Base-by-base conservation (phyloP, 148 eudicot genomes). In the Chenopodium suecicum region DNA sequence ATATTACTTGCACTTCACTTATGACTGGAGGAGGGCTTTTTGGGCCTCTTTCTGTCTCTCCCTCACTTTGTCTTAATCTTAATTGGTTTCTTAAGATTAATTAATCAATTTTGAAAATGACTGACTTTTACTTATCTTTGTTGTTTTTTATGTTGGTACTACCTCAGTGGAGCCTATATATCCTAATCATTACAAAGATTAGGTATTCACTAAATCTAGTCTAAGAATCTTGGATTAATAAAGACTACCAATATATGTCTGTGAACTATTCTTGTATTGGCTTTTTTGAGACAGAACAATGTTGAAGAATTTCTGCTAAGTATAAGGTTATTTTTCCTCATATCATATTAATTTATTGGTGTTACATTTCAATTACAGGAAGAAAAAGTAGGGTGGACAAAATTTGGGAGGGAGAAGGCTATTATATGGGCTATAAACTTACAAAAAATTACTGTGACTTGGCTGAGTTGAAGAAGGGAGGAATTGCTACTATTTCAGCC, bases 361-460 rank as follows among this genome's bases (percentile, higher is more conserved):
- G 70, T 63, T 75, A 52, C 46, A 72, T 64, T 64, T 31, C 25
- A 22, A 34, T 79, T 25, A 17, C 75, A 78, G 87, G 84, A 70
- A 56, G 37, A 47, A 34, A 69, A 67, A 77, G 22, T 65, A 74
- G 72, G 60, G 65, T 52, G 12, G 47, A 22, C 37, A 62, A 67
- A 64, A 66, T 54, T 52, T 65, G 74, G 74, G 32, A 23, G 25
- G 29, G 73, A 79, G 58, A 76, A 85, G 81, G 70, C 64, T 80
- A 74, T 74, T 74, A 52, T 78, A 87, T 90, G 92, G 91, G 90
- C 80, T 88, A 82, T 84, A 85, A 85, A 84, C 70, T 84, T 48
- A 82, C 80, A 82, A 76, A 84, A 72, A 85, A 85, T 78, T 80
- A 82, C 81, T 88, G 82, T 84, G 85, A 84, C 79, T 85, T 83